Evolutionary conservation across 148 eudicot species (phyloP).

Genomic region (Vaccinium macrocarpon): DNA sequence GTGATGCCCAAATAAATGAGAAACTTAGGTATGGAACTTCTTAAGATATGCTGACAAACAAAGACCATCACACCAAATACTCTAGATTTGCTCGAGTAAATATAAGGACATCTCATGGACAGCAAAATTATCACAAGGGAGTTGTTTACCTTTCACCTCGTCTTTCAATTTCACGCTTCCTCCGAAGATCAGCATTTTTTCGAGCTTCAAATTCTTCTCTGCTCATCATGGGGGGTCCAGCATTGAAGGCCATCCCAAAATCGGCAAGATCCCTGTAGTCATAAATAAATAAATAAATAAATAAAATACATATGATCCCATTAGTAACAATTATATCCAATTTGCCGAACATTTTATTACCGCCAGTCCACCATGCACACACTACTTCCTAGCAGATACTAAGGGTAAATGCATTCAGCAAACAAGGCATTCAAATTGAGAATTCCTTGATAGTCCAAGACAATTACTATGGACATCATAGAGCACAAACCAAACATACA

Average conservation of each 20-base stretch:
- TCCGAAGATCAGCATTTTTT: conserved; percentile 50
- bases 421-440: neutral
- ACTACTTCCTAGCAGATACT: neutral
- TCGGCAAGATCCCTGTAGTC: conserved; percentile 66
- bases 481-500: neutral
- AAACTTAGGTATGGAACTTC: neutral
- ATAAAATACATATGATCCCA: neutral
- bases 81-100: neutral
- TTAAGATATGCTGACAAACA: neutral
- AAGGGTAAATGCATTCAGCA: neutral
- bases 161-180: conserved; percentile 77
- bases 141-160: conserved; percentile 55
- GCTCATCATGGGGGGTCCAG: conserved; percentile 54
- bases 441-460: neutral
- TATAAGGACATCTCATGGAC: neutral
- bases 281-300: too few species aligned
- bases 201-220: conserved; percentile 86
- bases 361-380: neutral
- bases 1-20: neutral
- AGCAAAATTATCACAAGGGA: neutral
- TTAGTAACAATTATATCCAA: neutral
- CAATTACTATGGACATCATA: neutral
- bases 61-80: neutral
- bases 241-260: conserved; percentile 61
- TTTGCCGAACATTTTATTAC: neutral